phyloP scores from a whole-genome alignment of 2,329 filamentous ascomycete genomes.

The Ascochyta rabiei region DNA sequence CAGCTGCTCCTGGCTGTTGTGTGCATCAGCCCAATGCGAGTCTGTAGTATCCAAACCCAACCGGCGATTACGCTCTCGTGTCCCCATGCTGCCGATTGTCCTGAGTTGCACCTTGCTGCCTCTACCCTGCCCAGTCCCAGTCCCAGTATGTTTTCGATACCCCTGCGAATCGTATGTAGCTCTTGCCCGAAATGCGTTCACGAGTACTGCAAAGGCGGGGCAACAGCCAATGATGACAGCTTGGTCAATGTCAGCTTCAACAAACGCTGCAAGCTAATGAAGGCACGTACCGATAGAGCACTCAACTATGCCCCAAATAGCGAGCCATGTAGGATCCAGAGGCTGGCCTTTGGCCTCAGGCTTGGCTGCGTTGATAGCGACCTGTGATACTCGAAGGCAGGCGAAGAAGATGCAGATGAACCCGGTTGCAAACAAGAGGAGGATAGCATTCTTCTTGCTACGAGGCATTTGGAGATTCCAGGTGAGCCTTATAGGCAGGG shows the following conservation, averaged over 20 bases:
- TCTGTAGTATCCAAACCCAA: neutral
- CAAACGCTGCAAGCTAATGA: too few relatives aligned
- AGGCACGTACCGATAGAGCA: conserved; percentile 31
- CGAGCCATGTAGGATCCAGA: conserved; percentile 39
- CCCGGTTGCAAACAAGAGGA: too few relatives aligned
- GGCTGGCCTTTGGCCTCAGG: conserved; percentile 21
- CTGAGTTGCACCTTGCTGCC: neutral
- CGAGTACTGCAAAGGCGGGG: too few relatives aligned
- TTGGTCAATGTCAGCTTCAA: too few relatives aligned
- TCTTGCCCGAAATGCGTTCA: neutral
- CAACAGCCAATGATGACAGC: too few relatives aligned
- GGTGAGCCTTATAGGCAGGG: too few relatives aligned
- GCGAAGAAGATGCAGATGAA: conserved; percentile 4
- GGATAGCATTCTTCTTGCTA: too few relatives aligned
- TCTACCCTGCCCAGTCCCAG: neutral
- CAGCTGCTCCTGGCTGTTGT: conserved; percentile 6
- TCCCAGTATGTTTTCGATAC: neutral
- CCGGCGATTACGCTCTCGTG: neutral
- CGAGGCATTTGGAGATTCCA: too few relatives aligned
- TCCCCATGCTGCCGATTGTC: neutral
- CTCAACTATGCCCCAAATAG: conserved; percentile 45
- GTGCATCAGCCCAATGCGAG: conserved; percentile 1
- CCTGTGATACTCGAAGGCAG: conserved; percentile 34
- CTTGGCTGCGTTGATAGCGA: conserved; percentile 34
- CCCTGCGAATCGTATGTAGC: neutral